Evolutionary conservation across 1,139 yeast species (phyloP).

Genomic region (Fermentozyma sake): DNA sequence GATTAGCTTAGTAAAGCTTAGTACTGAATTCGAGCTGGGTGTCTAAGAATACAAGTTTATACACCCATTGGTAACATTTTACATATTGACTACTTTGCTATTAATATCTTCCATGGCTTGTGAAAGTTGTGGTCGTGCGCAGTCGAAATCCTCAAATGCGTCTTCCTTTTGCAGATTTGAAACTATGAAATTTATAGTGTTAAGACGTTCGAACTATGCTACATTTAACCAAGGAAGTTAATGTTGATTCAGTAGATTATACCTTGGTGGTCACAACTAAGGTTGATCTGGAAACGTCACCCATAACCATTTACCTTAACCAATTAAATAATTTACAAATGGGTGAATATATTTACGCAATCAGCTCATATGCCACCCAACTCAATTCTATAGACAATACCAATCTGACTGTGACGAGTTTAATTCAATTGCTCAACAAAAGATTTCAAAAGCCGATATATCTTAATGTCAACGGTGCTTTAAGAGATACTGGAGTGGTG

Average conservation of each 20-base stretch:
- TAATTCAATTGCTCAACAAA: constrained; percentile 9
- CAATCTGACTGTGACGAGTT: constrained; percentile 4
- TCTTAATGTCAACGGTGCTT: constrained; percentile 11
- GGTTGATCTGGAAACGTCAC: constrained; percentile 8
- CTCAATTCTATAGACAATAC: constrained; percentile 6
- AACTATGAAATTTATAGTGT: too few species aligned
- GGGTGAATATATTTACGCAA: constrained; percentile 19
- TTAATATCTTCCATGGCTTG: too few species aligned
- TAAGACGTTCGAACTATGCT: too few species aligned
- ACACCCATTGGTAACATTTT: too few species aligned
- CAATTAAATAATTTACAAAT: constrained; percentile 10
- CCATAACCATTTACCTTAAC: constrained; percentile 17
- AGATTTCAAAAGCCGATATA: constrained; percentile 12
- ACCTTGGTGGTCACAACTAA: constrained; percentile 11
- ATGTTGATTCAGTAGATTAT: constrained; percentile 10
- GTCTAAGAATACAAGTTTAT: too few species aligned
- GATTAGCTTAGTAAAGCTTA: too few species aligned
- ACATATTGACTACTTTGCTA: too few species aligned
- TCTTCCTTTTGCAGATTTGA: too few species aligned
- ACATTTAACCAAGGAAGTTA: constrained; percentile 5
- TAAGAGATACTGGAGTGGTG: constrained; percentile 8
- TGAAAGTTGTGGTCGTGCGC: too few species aligned
- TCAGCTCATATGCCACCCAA: constrained; percentile 9
- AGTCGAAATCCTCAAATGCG: too few species aligned
- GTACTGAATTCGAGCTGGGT: too few species aligned